These are phyloP conservation scores for Pogostemon cablin DNA, from an alignment of 257 asterid genomes.

Conservation along the genomic window DNA sequence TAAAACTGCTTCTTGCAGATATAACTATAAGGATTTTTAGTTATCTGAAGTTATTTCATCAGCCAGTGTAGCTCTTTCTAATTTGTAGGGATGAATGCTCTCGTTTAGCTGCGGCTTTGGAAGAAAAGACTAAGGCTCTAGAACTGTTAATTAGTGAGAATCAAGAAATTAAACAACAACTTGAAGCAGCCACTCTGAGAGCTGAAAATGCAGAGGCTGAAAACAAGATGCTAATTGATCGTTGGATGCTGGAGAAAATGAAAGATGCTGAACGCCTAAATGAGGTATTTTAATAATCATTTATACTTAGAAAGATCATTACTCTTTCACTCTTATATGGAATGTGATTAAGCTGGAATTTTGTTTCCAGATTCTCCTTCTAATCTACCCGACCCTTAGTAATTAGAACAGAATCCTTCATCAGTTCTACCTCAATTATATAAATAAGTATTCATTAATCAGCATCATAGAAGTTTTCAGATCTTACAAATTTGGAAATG, in stretches of 20 bases:
- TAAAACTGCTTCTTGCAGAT: conserved; percentile 1
- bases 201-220: conserved; percentile 77
- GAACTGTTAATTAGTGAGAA: conserved; percentile 83
- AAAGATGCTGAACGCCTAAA: conserved; percentile 91
- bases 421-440: background rate
- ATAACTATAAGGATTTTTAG: conserved; percentile 1
- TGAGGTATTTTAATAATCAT: conserved; percentile 54
- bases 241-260: conserved; percentile 93
- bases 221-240: conserved; percentile 82
- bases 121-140: conserved; percentile 83
- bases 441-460: conserved; percentile 6
- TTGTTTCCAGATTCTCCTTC: conserved; percentile 1
- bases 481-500: conserved; percentile 3
- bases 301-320: background rate
- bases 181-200: conserved; percentile 63
- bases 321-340: conserved; percentile 22
- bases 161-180: conserved; percentile 66
- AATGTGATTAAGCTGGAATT: conserved; percentile 16
- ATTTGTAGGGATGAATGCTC: conserved; percentile 82
- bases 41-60: conserved; percentile 8
- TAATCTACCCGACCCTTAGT: background rate
- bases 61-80: conserved; percentile 15
- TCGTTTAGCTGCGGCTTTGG: conserved; percentile 56
- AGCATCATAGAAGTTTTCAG: conserved; percentile 9
- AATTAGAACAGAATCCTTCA: background rate